These are phyloP conservation scores for Cyberlindnera suaveolens DNA, from an alignment of 805 yeast species.

Conservation along the genomic window DNA sequence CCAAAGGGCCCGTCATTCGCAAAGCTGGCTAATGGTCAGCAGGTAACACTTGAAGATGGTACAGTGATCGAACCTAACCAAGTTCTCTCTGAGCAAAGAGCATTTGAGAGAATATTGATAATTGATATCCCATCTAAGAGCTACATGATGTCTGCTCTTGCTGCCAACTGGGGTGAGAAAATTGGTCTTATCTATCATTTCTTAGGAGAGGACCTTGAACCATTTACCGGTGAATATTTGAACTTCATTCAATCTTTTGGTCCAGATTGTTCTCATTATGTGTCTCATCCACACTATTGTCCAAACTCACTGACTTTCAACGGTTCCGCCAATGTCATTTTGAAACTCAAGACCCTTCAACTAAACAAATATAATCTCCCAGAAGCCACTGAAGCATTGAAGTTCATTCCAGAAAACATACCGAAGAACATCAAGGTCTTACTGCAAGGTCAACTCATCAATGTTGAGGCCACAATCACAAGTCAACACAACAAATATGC, in stretches of 20 bases:
- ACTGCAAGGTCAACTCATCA: slow-evolving; percentile 17
- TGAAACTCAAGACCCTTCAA: slow-evolving; percentile 54
- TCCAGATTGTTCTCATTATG: slow-evolving; percentile 45
- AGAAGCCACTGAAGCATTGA: slow-evolving; percentile 24
- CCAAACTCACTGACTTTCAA: slow-evolving; percentile 56
- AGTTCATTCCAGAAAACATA: slow-evolving; percentile 23
- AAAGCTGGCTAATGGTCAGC: slow-evolving; percentile 50
- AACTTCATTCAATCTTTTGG: slow-evolving; percentile 53
- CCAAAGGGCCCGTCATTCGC: slow-evolving; percentile 58
- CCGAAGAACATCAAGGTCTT: slow-evolving; percentile 13
- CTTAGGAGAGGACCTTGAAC: slow-evolving; percentile 56
- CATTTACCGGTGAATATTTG: slow-evolving; percentile 36
- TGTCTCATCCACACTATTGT: slow-evolving; percentile 65
- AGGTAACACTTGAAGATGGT: slow-evolving; percentile 56
- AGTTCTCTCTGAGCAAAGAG: slow-evolving; percentile 59
- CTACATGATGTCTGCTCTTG: slow-evolving; percentile 34
- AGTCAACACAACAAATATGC: slow-evolving; percentile 10
- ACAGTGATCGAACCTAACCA: slow-evolving; percentile 55
- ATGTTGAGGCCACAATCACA: slow-evolving; percentile 15
- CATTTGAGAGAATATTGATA: slow-evolving; percentile 55
- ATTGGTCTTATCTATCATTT: slow-evolving; percentile 66
- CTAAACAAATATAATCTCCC: slow-evolving; percentile 35
- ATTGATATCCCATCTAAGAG: slow-evolving; percentile 62
- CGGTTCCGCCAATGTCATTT: slow-evolving; percentile 44
- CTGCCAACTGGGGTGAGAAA: slow-evolving; percentile 26